These are phyloP conservation scores for Erodium chrysanthum DNA, from an alignment of 441 rosid species.

Conservation along the genomic window DNA sequence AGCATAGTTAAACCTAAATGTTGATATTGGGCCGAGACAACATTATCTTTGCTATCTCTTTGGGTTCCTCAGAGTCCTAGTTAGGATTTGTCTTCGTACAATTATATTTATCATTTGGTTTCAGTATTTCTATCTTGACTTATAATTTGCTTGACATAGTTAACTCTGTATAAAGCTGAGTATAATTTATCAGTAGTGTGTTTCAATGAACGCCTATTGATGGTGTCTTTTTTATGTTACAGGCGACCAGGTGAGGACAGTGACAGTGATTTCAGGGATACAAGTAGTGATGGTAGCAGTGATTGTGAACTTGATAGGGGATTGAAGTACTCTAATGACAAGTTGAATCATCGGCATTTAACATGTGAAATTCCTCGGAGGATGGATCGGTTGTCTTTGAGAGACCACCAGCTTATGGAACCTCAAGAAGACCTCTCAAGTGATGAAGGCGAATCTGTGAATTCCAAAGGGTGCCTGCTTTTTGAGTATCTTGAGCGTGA, in stretches of 20 bases:
- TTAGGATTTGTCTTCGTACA: not conserved
- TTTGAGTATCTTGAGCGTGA: constrained; percentile 64
- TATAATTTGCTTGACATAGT: not conserved
- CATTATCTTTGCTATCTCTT: not conserved
- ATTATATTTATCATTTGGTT: not conserved
- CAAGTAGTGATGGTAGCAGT: constrained; percentile 66
- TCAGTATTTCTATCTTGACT: not conserved
- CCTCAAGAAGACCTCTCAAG: constrained; percentile 44
- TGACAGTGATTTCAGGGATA: constrained; percentile 60
- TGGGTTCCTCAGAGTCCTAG: not conserved
- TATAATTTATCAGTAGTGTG: not conserved
- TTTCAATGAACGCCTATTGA: not conserved
- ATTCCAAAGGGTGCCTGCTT: constrained; percentile 37
- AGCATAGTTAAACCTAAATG: not conserved
- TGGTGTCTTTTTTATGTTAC: constrained; percentile 14
- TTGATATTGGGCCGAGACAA: not conserved
- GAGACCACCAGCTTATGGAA: constrained; percentile 24
- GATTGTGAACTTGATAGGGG: constrained; percentile 51
- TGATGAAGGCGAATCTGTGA: constrained; percentile 49
- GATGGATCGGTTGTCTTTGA: constrained; percentile 36
- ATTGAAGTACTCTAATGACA: constrained; percentile 26
- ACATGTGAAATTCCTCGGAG: constrained; percentile 25
- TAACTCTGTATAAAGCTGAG: not conserved
- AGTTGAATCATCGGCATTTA: constrained; percentile 19
- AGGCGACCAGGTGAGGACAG: constrained; percentile 54